These are phyloP conservation scores for Coprinellus micaceus DNA, from an alignment of 768 basidiomycete genomes.

Conservation along the genomic window DNA sequence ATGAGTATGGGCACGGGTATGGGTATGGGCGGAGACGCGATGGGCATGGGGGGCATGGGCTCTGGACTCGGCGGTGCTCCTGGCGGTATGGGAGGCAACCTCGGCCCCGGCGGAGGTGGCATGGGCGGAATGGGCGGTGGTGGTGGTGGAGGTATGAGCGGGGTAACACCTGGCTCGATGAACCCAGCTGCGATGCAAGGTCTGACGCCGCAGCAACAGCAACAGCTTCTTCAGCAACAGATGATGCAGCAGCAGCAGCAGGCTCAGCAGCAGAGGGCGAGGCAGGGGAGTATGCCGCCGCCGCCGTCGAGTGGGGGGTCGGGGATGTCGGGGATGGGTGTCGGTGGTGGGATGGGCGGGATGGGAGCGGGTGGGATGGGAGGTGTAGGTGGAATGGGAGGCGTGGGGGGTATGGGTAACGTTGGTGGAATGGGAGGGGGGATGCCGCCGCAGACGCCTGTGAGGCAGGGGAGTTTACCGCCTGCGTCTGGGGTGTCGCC, in stretches of 20 bases:
- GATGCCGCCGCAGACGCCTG: not conserved
- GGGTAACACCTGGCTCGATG: no score
- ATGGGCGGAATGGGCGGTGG: no score
- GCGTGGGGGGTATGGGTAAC: no score
- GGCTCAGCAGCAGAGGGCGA: not conserved
- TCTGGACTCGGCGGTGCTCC: not conserved
- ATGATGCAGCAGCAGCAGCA: constrained; percentile 8
- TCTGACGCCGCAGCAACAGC: constrained; percentile 12
- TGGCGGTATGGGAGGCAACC: not conserved
- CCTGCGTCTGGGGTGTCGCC: not conserved
- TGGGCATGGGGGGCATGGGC: no score
- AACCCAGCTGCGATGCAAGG: no score
- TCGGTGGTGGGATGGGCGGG: no score
- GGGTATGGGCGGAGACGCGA: not conserved
- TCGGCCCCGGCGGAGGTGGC: not conserved
- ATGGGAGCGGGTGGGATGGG: no score
- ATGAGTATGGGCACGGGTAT: not conserved
- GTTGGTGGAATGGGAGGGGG: no score
- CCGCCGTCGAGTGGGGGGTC: constrained; percentile 3
- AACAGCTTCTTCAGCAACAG: constrained; percentile 12
- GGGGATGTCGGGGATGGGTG: no score
- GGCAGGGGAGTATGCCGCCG: constrained; percentile 11
- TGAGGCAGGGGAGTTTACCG: not conserved
- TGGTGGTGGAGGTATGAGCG: no score
- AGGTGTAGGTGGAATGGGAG: no score